Base-by-base conservation (phyloP, 176 grass and related monocot species). In the Musa beccarii region DNA sequence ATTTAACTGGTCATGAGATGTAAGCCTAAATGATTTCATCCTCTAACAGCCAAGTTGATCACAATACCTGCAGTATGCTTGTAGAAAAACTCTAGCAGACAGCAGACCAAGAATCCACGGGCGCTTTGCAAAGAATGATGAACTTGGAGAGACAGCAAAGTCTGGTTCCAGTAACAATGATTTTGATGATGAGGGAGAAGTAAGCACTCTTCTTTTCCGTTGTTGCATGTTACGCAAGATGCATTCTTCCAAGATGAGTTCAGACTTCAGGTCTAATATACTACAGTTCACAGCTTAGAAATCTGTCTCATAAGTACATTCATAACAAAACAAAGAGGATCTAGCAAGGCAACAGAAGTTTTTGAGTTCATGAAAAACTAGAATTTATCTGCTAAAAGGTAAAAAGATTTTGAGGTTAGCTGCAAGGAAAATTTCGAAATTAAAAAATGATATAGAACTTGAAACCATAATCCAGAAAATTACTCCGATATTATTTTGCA, bases 61-160 rank as follows among this genome's bases (percentile, higher is more conserved):
- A 43, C 34, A 43, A 43, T 69, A 87, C 61, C 81, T 88, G 76
- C 89, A 99, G 96, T 99, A 99, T 22, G 96, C 91, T 69, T 99
- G 96, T 77, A 89, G 96, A 75, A 99, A 99, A 89, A 95, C 96
- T 56, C 87, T 99, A 79, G 96, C 96, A 29, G 96, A 99, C 72
- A 99, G 88, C 76, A 84, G 96, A 26, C 96, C 95, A 12, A 89
- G 96, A 59, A 88, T 99, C 52, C 88, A 89, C 0, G 96, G 96
- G 79, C 87, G 96, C 80, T 99, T 99, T 61, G 95, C 95, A 7
- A 99, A 91, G 86, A 93, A 91, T 29, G 90, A 99, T 19, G 88
- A 94, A 25, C 81, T 82, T 59, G 84, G 84, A 78, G 95, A 99
- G 80, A 78, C 82, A 80, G 68, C 78, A 25, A 86, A 80, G 78